Evolutionary conservation across 2,329 filamentous ascomycete species (phyloP).

Genomic region (Torrubiellomyces zombiae): DNA sequence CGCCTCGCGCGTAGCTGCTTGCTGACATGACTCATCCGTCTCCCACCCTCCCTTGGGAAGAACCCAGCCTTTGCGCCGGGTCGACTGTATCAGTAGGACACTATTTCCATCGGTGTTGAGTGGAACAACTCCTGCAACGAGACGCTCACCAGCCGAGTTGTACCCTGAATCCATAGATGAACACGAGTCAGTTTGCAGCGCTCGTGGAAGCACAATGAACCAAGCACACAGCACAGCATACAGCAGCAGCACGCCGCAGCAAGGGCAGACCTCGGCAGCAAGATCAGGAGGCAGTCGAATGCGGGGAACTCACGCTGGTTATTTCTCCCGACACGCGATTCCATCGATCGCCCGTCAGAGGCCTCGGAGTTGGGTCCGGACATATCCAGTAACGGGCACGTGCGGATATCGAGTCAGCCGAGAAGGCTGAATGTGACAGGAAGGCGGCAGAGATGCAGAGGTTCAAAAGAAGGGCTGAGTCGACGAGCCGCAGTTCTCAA

Average conservation of each 20-base stretch:
- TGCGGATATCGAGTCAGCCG: constrained; percentile 2
- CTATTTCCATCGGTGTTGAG: constrained; percentile 71
- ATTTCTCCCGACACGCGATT: constrained; percentile 59
- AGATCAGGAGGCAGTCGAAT: constrained; percentile 2
- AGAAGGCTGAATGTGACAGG: not conserved
- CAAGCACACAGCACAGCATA: constrained; percentile 1
- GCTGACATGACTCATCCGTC: constrained; percentile 71
- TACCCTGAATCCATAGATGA: constrained; percentile 48
- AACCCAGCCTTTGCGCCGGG: constrained; percentile 83
- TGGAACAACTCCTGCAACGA: constrained; percentile 89
- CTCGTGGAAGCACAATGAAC: constrained; percentile 1
- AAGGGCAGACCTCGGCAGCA: not conserved
- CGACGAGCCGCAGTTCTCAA: constrained; percentile 1
- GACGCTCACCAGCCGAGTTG: constrained; percentile 76
- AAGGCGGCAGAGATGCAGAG: not conserved
- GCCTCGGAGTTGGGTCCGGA: constrained; percentile 19
- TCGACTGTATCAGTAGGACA: constrained; percentile 88
- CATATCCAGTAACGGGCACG: constrained; percentile 12
- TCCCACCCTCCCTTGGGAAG: constrained; percentile 98
- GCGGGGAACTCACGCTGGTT: constrained; percentile 57
- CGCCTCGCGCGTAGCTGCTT: constrained; percentile 77
- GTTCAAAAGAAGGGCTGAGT: constrained; percentile 2
- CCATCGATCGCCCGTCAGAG: constrained; percentile 37
- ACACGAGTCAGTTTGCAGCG: constrained; percentile 6
- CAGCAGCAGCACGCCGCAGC: constrained; percentile 1